A percentile compares a stretch with the other conserved stretches of the same genome.
Conservation (phyloP, 257 asterid genomes). For the Fraxinus excelsior region DNA sequence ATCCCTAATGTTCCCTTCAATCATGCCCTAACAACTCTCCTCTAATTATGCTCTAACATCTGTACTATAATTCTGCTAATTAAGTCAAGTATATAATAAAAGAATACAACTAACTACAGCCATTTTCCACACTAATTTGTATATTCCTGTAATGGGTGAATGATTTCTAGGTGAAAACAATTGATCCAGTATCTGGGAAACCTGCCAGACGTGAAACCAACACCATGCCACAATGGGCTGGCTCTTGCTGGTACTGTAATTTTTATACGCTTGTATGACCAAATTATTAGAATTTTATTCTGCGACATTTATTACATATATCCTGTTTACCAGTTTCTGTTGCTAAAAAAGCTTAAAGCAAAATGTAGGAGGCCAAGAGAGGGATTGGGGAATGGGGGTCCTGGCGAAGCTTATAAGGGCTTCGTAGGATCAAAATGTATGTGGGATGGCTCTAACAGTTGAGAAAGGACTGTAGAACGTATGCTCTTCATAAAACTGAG, state of each 20-base stretch:
- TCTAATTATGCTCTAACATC: too few species aligned
- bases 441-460: neutral
- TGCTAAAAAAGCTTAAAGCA: neutral
- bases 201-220: slow-evolving; percentile 87
- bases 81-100: too few species aligned
- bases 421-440: neutral
- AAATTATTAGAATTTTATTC: slow-evolving; percentile 17
- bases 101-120: too few species aligned
- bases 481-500: neutral
- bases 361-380: neutral
- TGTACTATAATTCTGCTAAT: too few species aligned
- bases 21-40: too few species aligned
- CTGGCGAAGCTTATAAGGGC: neutral
- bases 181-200: slow-evolving; percentile 64
- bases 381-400: neutral
- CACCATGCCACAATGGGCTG: slow-evolving; percentile 99
- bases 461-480: neutral
- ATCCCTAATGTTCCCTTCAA: too few species aligned
- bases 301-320: slow-evolving; percentile 17
- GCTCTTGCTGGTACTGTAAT: slow-evolving; percentile 87
- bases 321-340: neutral
- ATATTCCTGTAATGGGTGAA: slow-evolving; percentile 22
- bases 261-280: slow-evolving; percentile 15
- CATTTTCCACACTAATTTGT: neutral
- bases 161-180: slow-evolving; percentile 61